Conservation (phyloP, 768 basidiomycete genomes). For the Coprinopsis cinerea region DNA sequence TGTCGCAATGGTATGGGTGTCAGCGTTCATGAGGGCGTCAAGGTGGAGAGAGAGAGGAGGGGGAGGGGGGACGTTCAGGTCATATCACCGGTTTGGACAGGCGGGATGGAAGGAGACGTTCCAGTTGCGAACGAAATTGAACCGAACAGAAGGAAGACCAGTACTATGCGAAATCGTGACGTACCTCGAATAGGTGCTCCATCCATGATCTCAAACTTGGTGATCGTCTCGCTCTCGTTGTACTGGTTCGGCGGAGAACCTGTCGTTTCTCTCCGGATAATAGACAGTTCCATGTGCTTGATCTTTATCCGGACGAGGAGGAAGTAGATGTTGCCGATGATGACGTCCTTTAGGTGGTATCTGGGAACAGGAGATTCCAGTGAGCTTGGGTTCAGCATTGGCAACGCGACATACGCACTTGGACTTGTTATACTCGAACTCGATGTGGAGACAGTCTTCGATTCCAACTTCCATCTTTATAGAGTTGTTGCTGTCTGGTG, state of each 20-base stretch:
- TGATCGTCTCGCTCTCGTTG: slow-evolving; percentile 98
- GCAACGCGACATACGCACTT: slow-evolving; percentile 55
- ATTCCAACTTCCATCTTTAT: slow-evolving; percentile 99
- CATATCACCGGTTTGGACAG: too few relatives aligned
- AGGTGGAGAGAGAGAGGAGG: background rate
- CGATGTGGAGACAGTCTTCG: slow-evolving; percentile 97
- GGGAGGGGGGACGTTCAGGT: too few relatives aligned
- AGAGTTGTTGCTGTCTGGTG: slow-evolving; percentile 94
- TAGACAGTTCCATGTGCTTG: slow-evolving; percentile 99
- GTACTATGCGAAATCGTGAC: too few relatives aligned
- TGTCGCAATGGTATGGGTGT: slow-evolving; percentile 21
- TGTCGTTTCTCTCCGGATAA: slow-evolving; percentile 95
- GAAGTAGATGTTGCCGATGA: slow-evolving; percentile 99
- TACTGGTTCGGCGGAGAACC: slow-evolving; percentile 98
- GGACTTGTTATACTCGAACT: slow-evolving; percentile 99
- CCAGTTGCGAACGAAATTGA: too few relatives aligned
- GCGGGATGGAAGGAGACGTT: too few relatives aligned
- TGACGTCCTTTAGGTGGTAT: slow-evolving; percentile 98
- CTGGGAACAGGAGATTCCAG: slow-evolving; percentile 32
- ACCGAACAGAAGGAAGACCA: too few relatives aligned
- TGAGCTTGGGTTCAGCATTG: too few relatives aligned
- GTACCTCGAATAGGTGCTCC: slow-evolving; percentile 92
- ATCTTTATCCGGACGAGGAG: slow-evolving; percentile 98
- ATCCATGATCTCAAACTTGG: slow-evolving; percentile 99
- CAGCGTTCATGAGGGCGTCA: background rate